phyloP scores from a whole-genome alignment of 192 early-diverging fungal species.

The Gaertneriomyces semiglobifer region DNA sequence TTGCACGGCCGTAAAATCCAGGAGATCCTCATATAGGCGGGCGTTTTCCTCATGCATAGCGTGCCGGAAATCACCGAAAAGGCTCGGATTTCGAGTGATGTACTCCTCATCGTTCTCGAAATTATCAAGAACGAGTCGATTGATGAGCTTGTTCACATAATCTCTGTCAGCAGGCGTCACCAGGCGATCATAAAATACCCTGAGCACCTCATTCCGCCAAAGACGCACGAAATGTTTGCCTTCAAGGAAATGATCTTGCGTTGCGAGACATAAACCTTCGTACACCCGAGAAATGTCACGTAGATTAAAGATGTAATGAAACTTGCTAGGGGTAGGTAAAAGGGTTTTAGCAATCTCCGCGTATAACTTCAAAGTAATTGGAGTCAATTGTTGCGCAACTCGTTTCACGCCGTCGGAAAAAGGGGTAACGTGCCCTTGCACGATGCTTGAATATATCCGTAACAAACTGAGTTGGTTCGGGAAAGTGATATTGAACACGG shows the following conservation, averaged over 20 bases:
- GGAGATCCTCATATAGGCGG: constrained; percentile 56
- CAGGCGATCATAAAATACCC: constrained; percentile 58
- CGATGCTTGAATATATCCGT: constrained; percentile 53
- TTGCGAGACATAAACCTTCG: constrained; percentile 52
- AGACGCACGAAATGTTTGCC: constrained; percentile 51
- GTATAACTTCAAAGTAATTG: constrained; percentile 51
- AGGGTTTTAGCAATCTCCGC: constrained; percentile 52
- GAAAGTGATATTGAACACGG: constrained; percentile 62
- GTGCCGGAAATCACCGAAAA: constrained; percentile 62
- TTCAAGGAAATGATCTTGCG: constrained; percentile 53
- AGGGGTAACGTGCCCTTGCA: constrained; percentile 50
- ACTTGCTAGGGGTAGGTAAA: constrained; percentile 59
- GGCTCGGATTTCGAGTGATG: constrained; percentile 48
- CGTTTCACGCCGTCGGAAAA: constrained; percentile 46
- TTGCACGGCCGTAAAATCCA: constrained; percentile 58
- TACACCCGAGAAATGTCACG: constrained; percentile 61
- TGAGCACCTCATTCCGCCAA: constrained; percentile 56
- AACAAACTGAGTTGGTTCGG: constrained; percentile 50
- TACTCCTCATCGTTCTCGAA: constrained; percentile 57
- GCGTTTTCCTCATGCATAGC: constrained; percentile 57
- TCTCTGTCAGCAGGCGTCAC: constrained; percentile 52
- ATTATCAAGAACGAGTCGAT: constrained; percentile 53
- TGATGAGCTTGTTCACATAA: constrained; percentile 56
- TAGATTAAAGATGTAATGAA: constrained; percentile 66
- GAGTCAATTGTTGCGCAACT: constrained; percentile 42